These are phyloP conservation scores for Echria macrotheca DNA, from an alignment of 495 filamentous ascomycete genomes.

Conservation along the genomic window DNA sequence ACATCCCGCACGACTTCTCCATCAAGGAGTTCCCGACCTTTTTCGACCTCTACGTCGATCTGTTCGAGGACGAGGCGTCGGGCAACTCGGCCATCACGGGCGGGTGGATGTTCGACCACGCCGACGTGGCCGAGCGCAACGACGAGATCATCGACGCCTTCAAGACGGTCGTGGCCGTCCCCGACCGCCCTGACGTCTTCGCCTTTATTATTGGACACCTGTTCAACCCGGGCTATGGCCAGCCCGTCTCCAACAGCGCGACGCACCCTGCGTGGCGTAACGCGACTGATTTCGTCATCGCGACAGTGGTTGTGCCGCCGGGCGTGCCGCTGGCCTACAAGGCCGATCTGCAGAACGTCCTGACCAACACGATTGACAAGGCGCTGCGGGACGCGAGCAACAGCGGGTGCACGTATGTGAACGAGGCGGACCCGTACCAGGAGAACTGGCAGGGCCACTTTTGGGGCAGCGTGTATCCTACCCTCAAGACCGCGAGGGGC, in stretches of 20 bases:
- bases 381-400: slow-evolving; percentile 27
- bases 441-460: slow-evolving; percentile 35
- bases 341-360: slow-evolving; percentile 18
- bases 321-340: slow-evolving; percentile 14
- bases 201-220: slow-evolving; percentile 32
- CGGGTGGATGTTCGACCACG: slow-evolving; percentile 35
- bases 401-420: slow-evolving; percentile 36
- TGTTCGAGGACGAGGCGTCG: slow-evolving; percentile 31
- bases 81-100: slow-evolving; percentile 26
- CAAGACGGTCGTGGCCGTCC: slow-evolving; percentile 16
- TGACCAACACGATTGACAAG: slow-evolving; percentile 24
- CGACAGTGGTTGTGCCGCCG: slow-evolving; percentile 7
- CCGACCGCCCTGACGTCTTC: slow-evolving; percentile 16
- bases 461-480: slow-evolving; percentile 32
- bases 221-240: slow-evolving; percentile 35
- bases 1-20: slow-evolving; percentile 20
- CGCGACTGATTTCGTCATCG: slow-evolving; percentile 24
- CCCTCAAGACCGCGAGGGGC: slow-evolving; percentile 36
- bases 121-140: slow-evolving; percentile 31
- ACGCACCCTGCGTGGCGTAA: slow-evolving; percentile 50
- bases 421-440: slow-evolving; percentile 47
- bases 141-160: slow-evolving; percentile 32
- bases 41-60: slow-evolving; percentile 33
- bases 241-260: slow-evolving; percentile 31
- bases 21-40: slow-evolving; percentile 33